Conservation (phyloP, 1,284 basidiomycete genomes). For the Ceratobasidium sp. region DNA sequence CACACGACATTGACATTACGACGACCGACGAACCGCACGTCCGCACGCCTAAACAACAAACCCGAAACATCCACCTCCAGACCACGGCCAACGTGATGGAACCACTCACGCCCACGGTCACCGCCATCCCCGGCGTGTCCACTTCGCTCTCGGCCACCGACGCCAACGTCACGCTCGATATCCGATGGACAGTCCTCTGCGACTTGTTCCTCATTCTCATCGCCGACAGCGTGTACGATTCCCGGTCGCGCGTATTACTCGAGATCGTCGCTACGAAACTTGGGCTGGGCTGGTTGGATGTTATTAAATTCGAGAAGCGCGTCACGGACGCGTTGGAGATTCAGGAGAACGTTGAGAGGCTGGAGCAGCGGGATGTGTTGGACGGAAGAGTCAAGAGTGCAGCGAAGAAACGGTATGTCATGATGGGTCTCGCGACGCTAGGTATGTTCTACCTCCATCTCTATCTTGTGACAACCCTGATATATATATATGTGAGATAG, state of each 20-base stretch:
- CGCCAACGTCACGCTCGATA: conserved; percentile 91
- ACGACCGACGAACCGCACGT: conserved; percentile 52
- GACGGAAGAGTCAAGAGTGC: conserved; percentile 79
- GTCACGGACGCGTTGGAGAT: conserved; percentile 95
- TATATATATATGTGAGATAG: conserved; percentile 59
- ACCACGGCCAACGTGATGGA: conserved; percentile 77
- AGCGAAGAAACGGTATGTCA: conserved; percentile 76
- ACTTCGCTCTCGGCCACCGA: conserved; percentile 85
- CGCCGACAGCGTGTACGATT: conserved; percentile 95
- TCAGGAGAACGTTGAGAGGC: conserved; percentile 85
- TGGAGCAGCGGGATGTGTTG: conserved; percentile 83
- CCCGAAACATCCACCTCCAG: conserved; percentile 56
- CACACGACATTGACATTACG: conserved; percentile 66
- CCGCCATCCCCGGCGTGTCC: conserved; percentile 83
- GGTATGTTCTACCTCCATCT: conserved; percentile 60
- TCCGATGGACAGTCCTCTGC: conserved; percentile 96
- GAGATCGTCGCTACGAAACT: conserved; percentile 86
- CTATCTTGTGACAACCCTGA: conserved; percentile 4
- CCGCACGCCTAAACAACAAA: conserved; percentile 37
- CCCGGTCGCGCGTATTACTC: conserved; percentile 88
- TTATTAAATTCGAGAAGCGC: conserved; percentile 91
- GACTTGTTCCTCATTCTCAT: conserved; percentile 94
- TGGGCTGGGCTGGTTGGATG: conserved; percentile 89
- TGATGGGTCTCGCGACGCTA: conserved; percentile 81
- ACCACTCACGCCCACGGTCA: conserved; percentile 53